phyloP scores from a whole-genome alignment of 2,329 filamentous ascomycete species.

The Botrytis squamosa region DNA sequence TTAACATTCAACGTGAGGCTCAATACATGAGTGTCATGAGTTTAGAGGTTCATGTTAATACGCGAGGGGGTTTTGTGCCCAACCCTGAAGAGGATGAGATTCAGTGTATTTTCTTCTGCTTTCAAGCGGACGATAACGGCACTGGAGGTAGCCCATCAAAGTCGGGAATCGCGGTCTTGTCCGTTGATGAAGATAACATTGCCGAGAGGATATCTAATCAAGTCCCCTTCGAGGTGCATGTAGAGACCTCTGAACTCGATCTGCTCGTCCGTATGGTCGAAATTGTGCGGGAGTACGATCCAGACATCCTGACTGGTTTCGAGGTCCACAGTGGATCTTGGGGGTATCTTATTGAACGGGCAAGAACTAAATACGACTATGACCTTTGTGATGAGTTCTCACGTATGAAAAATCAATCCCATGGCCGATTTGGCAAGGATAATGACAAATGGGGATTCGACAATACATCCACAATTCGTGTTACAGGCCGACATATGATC shows the following conservation, averaged over 20 bases:
- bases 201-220: constrained; percentile 62
- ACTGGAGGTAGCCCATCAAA: constrained; percentile 53
- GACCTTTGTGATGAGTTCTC: constrained; percentile 90
- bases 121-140: constrained; percentile 71
- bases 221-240: constrained; percentile 62
- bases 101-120: constrained; percentile 84
- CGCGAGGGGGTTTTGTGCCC: constrained; percentile 73
- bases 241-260: constrained; percentile 79
- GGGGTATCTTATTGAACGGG: constrained; percentile 93
- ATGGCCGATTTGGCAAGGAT: constrained; percentile 82
- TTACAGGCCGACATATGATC: constrained; percentile 95
- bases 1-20: constrained; percentile 76
- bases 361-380: constrained; percentile 81
- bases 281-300: constrained; percentile 79
- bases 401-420: constrained; percentile 78
- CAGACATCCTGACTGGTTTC: constrained; percentile 90
- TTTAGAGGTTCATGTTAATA: constrained; percentile 88
- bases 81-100: constrained; percentile 91
- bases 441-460: constrained; percentile 91
- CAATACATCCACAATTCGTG: constrained; percentile 83
- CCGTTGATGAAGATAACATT: constrained; percentile 55
- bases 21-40: constrained; percentile 98
- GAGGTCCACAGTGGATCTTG: constrained; percentile 92
- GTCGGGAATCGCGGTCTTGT: constrained; percentile 72
- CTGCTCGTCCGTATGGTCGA: constrained; percentile 82